A percentile compares a stretch with the other conserved stretches of the same genome.
These are phyloP conservation scores for Saprolegnia diclina DNA, from an alignment of 352 stramenopile species.

Conservation along the genomic window DNA sequence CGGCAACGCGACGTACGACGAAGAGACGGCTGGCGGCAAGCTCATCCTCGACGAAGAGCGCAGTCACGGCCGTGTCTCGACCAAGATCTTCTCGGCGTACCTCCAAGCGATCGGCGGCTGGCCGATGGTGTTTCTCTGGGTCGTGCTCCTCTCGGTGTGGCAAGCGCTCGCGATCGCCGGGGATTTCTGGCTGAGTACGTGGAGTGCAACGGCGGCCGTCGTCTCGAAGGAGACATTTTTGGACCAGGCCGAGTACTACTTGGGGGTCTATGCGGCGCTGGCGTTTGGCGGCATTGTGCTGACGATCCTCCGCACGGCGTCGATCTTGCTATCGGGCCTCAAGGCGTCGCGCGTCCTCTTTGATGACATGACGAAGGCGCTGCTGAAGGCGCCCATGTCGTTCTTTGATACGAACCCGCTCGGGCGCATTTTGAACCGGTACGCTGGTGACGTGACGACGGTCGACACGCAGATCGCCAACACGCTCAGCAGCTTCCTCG, in stretches of 20 bases:
- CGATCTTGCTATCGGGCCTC: slow-evolving; percentile 34
- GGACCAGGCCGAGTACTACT: slow-evolving; percentile 32
- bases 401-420: slow-evolving; percentile 84
- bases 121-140: neutral
- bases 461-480: slow-evolving; percentile 84
- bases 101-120: slow-evolving; percentile 37
- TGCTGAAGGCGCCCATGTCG: slow-evolving; percentile 72
- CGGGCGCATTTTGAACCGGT: slow-evolving; percentile 72
- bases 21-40: no score
- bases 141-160: neutral
- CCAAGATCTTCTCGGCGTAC: slow-evolving; percentile 55
- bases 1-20: no score
- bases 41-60: no score
- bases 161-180: slow-evolving; percentile 8
- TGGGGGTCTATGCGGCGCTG: slow-evolving; percentile 12
- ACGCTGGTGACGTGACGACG: slow-evolving; percentile 43
- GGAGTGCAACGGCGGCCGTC: neutral
- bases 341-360: slow-evolving; percentile 68
- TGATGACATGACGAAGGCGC: slow-evolving; percentile 43
- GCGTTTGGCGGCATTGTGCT: neutral
- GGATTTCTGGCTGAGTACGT: slow-evolving; percentile 15
- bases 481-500: slow-evolving; percentile 48
- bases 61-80: slow-evolving; percentile 50
- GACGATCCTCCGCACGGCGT: neutral
- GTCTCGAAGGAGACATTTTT: slow-evolving; percentile 11